These are phyloP conservation scores for Hansenula sp. DNA, from an alignment of 1,139 yeast genomes.

Conservation along the genomic window DNA sequence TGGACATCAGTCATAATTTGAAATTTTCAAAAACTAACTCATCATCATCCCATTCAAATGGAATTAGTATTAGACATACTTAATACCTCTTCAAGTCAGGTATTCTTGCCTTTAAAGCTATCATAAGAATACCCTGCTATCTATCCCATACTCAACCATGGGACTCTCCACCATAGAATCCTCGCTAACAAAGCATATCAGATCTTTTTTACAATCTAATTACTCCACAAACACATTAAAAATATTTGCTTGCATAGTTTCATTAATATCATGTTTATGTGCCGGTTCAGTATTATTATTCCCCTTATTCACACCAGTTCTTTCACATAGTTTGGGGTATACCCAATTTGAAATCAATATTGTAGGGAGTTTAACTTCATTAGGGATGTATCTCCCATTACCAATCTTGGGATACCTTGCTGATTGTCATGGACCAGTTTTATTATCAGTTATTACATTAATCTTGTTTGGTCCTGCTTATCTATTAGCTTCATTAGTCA, in stretches of 20 bases:
- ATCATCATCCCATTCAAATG: too few relatives aligned
- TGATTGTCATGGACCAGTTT: conserved; percentile 80
- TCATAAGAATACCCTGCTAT: too few relatives aligned
- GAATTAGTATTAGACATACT: too few relatives aligned
- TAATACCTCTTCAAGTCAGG: too few relatives aligned
- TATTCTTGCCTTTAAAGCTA: too few relatives aligned
- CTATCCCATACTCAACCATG: conserved; percentile 7
- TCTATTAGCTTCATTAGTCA: conserved; percentile 39
- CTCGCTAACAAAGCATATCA: conserved; percentile 33
- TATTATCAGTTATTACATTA: conserved; percentile 62
- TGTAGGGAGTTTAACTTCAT: conserved; percentile 69
- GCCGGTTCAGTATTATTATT: conserved; percentile 82
- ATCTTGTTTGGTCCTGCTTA: conserved; percentile 74
- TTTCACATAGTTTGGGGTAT: conserved; percentile 55
- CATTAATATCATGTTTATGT: conserved; percentile 56
- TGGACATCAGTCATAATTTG: too few relatives aligned
- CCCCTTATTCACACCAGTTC: conserved; percentile 71
- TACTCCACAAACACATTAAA: conserved; percentile 28
- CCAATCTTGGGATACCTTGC: conserved; percentile 83
- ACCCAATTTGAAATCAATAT: conserved; percentile 71
- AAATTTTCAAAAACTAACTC: too few relatives aligned
- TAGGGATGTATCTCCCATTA: conserved; percentile 83
- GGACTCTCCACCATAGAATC: conserved; percentile 32
- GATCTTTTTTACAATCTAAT: conserved; percentile 26
- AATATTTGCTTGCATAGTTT: conserved; percentile 32